Evolutionary conservation across 2,329 filamentous ascomycete species (phyloP).

Genomic region (Aspergillus brunneoviolaceus): DNA sequence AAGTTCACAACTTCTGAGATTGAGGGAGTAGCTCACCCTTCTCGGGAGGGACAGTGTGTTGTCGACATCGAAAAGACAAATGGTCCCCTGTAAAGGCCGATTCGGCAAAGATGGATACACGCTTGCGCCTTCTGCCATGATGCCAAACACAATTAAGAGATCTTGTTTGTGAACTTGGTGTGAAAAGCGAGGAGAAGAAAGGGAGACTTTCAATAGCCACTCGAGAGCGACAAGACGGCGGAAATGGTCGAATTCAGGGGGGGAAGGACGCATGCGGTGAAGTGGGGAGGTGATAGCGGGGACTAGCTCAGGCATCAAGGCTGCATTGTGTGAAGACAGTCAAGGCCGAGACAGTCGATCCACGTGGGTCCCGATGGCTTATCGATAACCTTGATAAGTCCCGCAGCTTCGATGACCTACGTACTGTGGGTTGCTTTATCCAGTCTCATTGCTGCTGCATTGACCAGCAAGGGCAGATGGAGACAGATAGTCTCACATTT

Average conservation of each 20-base stretch:
- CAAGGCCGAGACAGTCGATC: not conserved
- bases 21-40: slow-evolving; percentile 51
- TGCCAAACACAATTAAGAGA: slow-evolving; percentile 10
- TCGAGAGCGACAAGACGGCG: not conserved
- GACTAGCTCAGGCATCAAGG: slow-evolving; percentile 4
- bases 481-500: too few species aligned
- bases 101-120: slow-evolving; percentile 72
- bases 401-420: not conserved
- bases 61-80: slow-evolving; percentile 95
- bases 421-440: too few species aligned
- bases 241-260: slow-evolving; percentile 5
- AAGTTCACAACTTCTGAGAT: not conserved
- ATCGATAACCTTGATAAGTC: slow-evolving; percentile 28
- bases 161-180: not conserved
- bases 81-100: slow-evolving; percentile 86
- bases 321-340: not conserved
- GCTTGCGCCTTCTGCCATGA: slow-evolving; percentile 32
- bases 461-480: too few species aligned
- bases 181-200: not conserved
- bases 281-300: slow-evolving; percentile 7
- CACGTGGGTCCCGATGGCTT: slow-evolving; percentile 15
- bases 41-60: slow-evolving; percentile 84
- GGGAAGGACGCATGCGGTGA: slow-evolving; percentile 31
- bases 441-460: too few species aligned
- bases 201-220: not conserved